phyloP scores from a whole-genome alignment of 768 basidiomycete species.

The Epithele typhae region DNA sequence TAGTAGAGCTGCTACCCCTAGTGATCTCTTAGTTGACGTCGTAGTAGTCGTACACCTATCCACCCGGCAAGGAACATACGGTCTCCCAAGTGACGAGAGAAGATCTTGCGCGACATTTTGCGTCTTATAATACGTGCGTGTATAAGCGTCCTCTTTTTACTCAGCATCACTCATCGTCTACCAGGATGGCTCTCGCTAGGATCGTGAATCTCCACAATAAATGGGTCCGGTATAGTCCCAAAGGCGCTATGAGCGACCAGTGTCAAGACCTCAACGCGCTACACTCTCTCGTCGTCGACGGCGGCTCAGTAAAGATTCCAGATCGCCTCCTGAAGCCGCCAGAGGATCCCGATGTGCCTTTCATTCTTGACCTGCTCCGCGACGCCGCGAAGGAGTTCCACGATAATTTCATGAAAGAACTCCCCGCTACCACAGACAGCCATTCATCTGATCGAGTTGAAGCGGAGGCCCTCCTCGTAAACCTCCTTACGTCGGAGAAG shows the following conservation, averaged over 20 bases:
- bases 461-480: conserved; percentile 38
- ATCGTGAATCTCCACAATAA: conserved; percentile 54
- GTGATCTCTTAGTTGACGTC: background rate
- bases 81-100: conserved; percentile 44
- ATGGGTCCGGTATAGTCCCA: conserved; percentile 52
- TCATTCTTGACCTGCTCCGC: conserved; percentile 50
- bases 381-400: conserved; percentile 44
- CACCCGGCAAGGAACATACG: conserved; percentile 51
- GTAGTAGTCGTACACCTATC: conserved; percentile 63
- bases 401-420: conserved; percentile 33
- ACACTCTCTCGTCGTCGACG: conserved; percentile 68
- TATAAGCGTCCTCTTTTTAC: background rate
- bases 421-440: conserved; percentile 15
- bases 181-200: conserved; percentile 52
- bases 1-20: background rate
- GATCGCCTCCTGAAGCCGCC: conserved; percentile 45
- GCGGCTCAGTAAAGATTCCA: conserved; percentile 55
- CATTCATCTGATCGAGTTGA: too few relatives aligned
- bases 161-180: background rate
- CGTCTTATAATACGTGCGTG: conserved; percentile 57
- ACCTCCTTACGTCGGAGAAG: conserved; percentile 47
- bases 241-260: conserved; percentile 56
- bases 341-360: conserved; percentile 41
- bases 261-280: conserved; percentile 71
- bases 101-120: conserved; percentile 64